Base-by-base conservation (phyloP, 768 basidiomycete species). In the Roridomyces roridus region DNA sequence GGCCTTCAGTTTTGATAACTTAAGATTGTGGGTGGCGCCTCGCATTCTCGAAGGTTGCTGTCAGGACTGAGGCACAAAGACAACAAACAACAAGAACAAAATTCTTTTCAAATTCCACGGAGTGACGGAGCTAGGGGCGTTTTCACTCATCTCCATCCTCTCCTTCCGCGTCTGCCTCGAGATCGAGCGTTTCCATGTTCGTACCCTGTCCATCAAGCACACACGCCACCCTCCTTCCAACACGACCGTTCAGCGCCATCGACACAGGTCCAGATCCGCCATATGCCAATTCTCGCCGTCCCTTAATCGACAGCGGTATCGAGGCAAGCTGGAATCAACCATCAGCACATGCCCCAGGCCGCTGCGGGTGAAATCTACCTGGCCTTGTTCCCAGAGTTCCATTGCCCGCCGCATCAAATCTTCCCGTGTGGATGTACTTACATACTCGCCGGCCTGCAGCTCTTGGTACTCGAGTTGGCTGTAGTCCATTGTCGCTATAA, bases 201-300 rank as follows among this genome's bases (percentile, higher is more conserved):
- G 75, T 79, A 61, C 89, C 91, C 50, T 77, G 77, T 55, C 71
- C 74, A 69, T 89, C 89, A 68, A 92, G 70, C 52, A 92, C 81
- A 70, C 91, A 91, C 6, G 85, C 89, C 47, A 92, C 86, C 65
- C 89, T 77, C 66, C 91, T 85, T 51, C 89, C 89, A 9, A 72
- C 76, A 69, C 87, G 78, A 60, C 92, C 91, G 68, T 94, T 94
- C 68, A 91, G 78, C 48, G 88, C 85, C 65, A 92, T 72, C 48
- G 78, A 80, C 53, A 85, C 82, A 24, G 71, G 72, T 57, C 85
- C 86, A 63, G 69, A 66, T 65, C 70, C 77, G 72, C 83, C 83
- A 39, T 80, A 79, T 62, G 69, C 72, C 70, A 91, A 69, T 69
- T 74, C 75, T 62, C 86, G 85, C 63, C 79, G 77, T 71, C 82